Conservation (phyloP, 768 basidiomycete genomes). For the Pisolithus tinctorius region DNA sequence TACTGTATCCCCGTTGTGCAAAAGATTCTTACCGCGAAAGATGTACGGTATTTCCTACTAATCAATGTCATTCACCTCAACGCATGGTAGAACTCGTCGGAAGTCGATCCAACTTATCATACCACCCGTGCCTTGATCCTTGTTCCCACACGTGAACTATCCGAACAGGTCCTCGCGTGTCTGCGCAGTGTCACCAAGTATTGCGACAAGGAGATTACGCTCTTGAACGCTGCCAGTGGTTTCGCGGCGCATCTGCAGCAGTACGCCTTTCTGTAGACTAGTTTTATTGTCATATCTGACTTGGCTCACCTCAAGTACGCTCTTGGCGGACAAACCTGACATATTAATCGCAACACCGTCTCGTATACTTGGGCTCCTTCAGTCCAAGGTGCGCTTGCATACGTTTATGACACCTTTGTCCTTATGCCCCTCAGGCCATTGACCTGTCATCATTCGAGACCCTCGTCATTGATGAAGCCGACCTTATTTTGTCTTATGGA, state of each 20-base stretch:
- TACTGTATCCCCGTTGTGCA: conserved; percentile 91
- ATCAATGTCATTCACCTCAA: neutral
- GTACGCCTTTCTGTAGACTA: conserved; percentile 31
- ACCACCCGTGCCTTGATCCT: conserved; percentile 72
- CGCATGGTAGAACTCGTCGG: conserved; percentile 27
- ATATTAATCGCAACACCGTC: conserved; percentile 78
- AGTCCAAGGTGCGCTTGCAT: conserved; percentile 49
- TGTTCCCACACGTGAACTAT: conserved; percentile 87
- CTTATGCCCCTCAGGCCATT: conserved; percentile 42
- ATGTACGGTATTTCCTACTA: conserved; percentile 41
- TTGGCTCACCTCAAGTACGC: conserved; percentile 28
- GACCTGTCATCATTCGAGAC: conserved; percentile 64
- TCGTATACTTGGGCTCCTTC: conserved; percentile 57
- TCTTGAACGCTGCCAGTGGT: conserved; percentile 75
- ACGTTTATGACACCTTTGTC: conserved; percentile 5
- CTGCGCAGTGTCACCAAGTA: conserved; percentile 61
- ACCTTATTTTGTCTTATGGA: conserved; percentile 93
- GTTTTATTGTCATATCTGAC: neutral
- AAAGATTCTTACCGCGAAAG: conserved; percentile 77
- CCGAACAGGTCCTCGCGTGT: conserved; percentile 81
- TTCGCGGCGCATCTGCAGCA: conserved; percentile 65
- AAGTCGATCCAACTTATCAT: conserved; percentile 37
- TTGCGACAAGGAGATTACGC: conserved; percentile 66
- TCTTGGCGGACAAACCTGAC: conserved; percentile 68
- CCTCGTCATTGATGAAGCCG: conserved; percentile 95